Conservation (phyloP, 192 early-diverging fungal genomes). For the Oehlia diaphana region DNA sequence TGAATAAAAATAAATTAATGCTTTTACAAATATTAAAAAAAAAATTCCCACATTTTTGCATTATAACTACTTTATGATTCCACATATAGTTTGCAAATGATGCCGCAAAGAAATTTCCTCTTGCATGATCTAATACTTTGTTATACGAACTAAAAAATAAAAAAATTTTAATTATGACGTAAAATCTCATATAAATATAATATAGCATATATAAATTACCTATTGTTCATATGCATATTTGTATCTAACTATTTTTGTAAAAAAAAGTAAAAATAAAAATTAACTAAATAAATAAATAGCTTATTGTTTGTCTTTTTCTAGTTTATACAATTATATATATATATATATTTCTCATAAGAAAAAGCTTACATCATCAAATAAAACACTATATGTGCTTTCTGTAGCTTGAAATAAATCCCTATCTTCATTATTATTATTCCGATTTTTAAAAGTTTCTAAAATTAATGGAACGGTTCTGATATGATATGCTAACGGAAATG, state of each 20-base stretch:
- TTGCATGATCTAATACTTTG: conserved; percentile 53
- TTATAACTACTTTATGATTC: not conserved
- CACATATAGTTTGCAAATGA: conserved; percentile 5
- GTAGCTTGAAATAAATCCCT: not conserved
- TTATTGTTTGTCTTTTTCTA: not conserved
- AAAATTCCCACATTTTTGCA: not conserved
- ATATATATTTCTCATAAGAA: too few species aligned
- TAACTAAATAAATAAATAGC: not conserved
- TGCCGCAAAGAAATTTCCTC: conserved; percentile 38
- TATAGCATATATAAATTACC: not conserved
- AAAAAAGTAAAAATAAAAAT: not conserved
- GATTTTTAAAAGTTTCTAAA: not conserved
- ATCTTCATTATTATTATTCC: not conserved
- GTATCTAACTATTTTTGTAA: conserved; percentile 7
- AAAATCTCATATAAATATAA: not conserved
- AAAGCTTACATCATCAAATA: conserved; percentile 14
- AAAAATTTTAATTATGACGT: not conserved
- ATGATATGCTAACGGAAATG: conserved; percentile 21
- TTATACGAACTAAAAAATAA: conserved; percentile 40
- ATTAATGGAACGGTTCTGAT: not conserved
- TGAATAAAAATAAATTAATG: not conserved
- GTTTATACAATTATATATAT: too few species aligned
- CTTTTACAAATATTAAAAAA: not conserved
- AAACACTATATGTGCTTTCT: not conserved
- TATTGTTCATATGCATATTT: conserved; percentile 25